phyloP scores from a whole-genome alignment of 805 yeast genomes.

The Myxozyma mucilagina region DNA sequence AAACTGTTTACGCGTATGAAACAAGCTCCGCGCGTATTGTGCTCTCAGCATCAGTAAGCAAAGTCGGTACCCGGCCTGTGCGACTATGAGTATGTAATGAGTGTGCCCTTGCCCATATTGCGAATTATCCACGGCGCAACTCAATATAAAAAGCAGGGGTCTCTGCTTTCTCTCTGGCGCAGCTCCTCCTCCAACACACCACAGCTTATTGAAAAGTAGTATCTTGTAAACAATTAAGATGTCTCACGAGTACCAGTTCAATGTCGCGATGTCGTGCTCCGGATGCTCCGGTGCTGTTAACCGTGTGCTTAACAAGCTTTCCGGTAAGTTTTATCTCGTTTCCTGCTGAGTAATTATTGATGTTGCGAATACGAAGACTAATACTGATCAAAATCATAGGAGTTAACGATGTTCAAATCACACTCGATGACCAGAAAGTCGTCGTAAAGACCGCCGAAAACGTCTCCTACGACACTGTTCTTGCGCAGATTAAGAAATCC shows the following conservation, averaged over 20 bases:
- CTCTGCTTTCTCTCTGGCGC: background rate
- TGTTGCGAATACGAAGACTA: too few species aligned
- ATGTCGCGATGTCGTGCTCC: conserved; percentile 82
- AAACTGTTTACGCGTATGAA: too few species aligned
- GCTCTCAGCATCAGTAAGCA: background rate
- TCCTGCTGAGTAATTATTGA: background rate
- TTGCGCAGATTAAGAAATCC: conserved; percentile 79
- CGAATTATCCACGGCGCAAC: background rate
- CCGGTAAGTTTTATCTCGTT: conserved; percentile 9
- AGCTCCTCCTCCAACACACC: background rate
- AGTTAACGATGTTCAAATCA: conserved; percentile 68
- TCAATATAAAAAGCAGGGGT: background rate
- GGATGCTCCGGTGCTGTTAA: conserved; percentile 86
- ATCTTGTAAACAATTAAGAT: background rate
- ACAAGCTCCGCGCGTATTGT: background rate
- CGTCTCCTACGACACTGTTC: conserved; percentile 73
- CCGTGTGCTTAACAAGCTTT: conserved; percentile 51
- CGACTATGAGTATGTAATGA: too few species aligned
- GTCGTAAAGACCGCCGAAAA: conserved; percentile 61
- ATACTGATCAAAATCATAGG: conserved; percentile 65
- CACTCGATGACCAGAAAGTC: conserved; percentile 79
- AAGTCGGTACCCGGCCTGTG: background rate
- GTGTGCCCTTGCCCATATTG: background rate
- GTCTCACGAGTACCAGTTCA: conserved; percentile 66
- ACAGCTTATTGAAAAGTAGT: background rate